phyloP scores from a whole-genome alignment of 2,329 filamentous ascomycete genomes.

The Alternaria gaisen region DNA sequence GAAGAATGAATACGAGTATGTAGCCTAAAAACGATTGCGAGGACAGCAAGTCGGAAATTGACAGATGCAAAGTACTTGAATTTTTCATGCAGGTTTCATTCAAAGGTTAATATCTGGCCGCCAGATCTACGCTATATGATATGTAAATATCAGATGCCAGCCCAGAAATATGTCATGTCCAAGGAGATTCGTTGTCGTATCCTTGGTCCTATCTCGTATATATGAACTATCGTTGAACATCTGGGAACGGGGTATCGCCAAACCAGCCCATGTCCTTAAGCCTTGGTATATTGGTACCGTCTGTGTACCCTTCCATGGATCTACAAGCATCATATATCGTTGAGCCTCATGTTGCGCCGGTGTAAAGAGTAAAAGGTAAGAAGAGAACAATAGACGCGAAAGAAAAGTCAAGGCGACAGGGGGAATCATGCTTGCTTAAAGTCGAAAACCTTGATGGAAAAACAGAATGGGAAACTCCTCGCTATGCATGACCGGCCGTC shows the following conservation, averaged over 20 bases:
- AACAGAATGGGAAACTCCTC: slow-evolving; percentile 16
- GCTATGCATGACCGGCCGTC: slow-evolving; percentile 19
- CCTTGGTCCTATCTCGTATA: not conserved
- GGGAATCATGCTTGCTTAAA: slow-evolving; percentile 21
- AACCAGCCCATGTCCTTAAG: not conserved
- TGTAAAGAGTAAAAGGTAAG: not conserved
- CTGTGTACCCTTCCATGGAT: slow-evolving; percentile 2
- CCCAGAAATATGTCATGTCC: slow-evolving; percentile 3
- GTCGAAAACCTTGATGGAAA: slow-evolving; percentile 8
- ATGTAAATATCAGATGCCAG: slow-evolving; percentile 3
- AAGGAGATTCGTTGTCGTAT: slow-evolving; percentile 11
- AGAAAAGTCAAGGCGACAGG: slow-evolving; percentile 13
- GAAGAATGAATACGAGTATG: not conserved
- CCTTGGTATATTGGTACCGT: slow-evolving; percentile 6
- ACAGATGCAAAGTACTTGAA: not conserved
- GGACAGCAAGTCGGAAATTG: not conserved
- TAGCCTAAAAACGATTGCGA: not conserved
- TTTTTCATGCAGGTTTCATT: not conserved
- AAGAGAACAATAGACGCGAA: not conserved
- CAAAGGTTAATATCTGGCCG: not conserved
- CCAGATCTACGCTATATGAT: slow-evolving; percentile 4
- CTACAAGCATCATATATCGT: slow-evolving; percentile 17
- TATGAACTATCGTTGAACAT: not conserved
- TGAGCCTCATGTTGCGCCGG: slow-evolving; percentile 6
- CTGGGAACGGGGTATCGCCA: not conserved